Percentiles rank a stretch among this genome's conserved stretches.
Conservation (phyloP, 352 stramenopile genomes). For the Pythium rhizo-oryzae region DNA sequence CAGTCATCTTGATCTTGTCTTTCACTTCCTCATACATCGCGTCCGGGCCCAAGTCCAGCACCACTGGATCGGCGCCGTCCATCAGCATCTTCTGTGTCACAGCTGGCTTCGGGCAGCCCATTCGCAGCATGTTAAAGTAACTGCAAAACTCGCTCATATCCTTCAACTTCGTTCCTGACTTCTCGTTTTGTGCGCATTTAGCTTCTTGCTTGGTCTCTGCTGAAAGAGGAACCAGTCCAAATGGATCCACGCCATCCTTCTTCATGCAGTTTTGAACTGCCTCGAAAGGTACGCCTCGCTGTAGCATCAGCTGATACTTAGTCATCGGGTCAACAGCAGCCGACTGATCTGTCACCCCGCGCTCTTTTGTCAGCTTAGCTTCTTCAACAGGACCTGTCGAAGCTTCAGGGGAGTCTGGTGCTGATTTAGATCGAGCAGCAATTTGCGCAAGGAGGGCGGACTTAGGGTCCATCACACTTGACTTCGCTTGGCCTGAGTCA, state of each 20-base stretch:
- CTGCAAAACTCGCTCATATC: slow-evolving; percentile 71
- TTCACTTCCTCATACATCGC: slow-evolving; percentile 70
- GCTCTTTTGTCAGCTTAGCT: neutral
- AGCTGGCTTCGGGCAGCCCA: slow-evolving; percentile 89
- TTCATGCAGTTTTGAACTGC: slow-evolving; percentile 76
- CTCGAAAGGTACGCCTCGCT: slow-evolving; percentile 68
- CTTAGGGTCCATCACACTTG: slow-evolving; percentile 13
- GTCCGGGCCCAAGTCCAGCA: slow-evolving; percentile 64
- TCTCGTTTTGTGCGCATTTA: neutral
- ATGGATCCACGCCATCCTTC: slow-evolving; percentile 61
- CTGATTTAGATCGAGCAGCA: slow-evolving; percentile 12
- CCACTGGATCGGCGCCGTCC: slow-evolving; percentile 84
- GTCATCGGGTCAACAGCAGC: neutral
- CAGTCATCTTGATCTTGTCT: slow-evolving; percentile 38
- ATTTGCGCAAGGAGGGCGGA: slow-evolving; percentile 19
- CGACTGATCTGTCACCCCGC: neutral
- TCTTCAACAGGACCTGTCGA: neutral
- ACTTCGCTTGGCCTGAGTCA: no score
- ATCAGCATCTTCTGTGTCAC: slow-evolving; percentile 92
- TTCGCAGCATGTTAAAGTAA: slow-evolving; percentile 96
- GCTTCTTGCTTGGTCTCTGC: neutral
- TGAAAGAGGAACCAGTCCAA: slow-evolving; percentile 28
- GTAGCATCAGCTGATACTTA: slow-evolving; percentile 72
- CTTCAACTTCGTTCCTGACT: slow-evolving; percentile 40
- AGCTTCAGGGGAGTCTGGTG: neutral